Percentiles rank a stretch among this genome's conserved stretches.
Evolutionary conservation across 164 flowering plant genomes (phyloP).

Genomic region (Buxus sempervirens): DNA sequence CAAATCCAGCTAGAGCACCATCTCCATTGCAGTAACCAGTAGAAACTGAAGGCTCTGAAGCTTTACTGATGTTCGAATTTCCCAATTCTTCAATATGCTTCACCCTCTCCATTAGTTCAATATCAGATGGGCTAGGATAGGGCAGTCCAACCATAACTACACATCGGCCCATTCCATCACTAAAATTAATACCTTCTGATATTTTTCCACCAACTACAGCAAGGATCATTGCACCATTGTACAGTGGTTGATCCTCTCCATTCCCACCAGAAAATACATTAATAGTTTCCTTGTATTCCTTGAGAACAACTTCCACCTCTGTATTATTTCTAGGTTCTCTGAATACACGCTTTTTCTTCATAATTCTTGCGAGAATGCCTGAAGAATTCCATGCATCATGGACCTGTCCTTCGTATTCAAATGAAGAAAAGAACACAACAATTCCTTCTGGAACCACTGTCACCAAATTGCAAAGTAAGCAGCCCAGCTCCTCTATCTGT

Average conservation of each 20-base stretch:
- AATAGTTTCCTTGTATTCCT: conserved; percentile 74
- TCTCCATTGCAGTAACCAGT: conserved; percentile 31
- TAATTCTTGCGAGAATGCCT: conserved; percentile 75
- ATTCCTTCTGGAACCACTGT: conserved; percentile 88
- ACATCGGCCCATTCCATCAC: conserved; percentile 96
- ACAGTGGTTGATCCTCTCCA: conserved; percentile 21
- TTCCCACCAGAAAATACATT: conserved; percentile 22
- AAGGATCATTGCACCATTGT: conserved; percentile 74
- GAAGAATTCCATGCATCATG: conserved; percentile 70
- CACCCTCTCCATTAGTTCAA: conserved; percentile 81
- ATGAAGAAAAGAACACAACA: conserved; percentile 93
- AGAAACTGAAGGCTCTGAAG: conserved; percentile 5
- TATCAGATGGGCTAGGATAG: conserved; percentile 87
- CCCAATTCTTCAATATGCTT: conserved; percentile 81
- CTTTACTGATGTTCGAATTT: conserved; percentile 18
- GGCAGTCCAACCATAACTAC: conserved; percentile 97
- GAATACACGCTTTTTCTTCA: conserved; percentile 72
- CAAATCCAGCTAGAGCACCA: conserved; percentile 53
- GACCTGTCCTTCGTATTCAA: conserved; percentile 79
- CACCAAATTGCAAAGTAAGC: conserved; percentile 72
- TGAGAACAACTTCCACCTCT: conserved; percentile 67
- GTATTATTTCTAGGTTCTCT: conserved; percentile 83
- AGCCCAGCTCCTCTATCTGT: conserved; percentile 92
- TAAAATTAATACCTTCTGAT: conserved; percentile 96
- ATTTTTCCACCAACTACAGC: conserved; percentile 98